Base-by-base conservation (phyloP, 495 filamentous ascomycete genomes). In the Trypethelium eluteriae region DNA sequence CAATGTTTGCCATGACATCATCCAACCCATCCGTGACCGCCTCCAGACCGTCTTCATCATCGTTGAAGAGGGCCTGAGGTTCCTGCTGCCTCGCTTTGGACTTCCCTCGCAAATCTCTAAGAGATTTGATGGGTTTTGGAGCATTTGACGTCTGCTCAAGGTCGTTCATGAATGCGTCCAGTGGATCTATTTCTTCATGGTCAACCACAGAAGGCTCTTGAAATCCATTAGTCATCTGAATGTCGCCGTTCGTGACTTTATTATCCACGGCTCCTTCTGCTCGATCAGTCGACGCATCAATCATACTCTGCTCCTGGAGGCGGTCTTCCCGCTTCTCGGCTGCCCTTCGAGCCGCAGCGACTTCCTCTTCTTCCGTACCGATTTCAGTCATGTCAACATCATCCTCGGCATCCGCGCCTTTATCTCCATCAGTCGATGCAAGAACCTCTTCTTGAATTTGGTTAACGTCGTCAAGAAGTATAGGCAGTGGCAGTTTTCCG, bases 91-190 rank as follows among this genome's bases (percentile, higher is more conserved):
- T 83, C 35, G 76, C 73, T 65, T 79, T 83, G 12, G 77, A 70
- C 64, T 74, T 75, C 39, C 67, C 61, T 64, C 71, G 68, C 50
- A 36, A 69, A 63, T 73, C 73, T 39, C 62, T 70, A 65, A 74
- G 72, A 35, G 53, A 59, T 38, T 63, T 66, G 14, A 62, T 49
- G 2, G 39, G 25, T n/a, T 63, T 63, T n/a, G 62, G 62, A 25
- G 16, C 67, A 38, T 73, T 75, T 59, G 62, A 61, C 4, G 64
- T 68, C 66, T 78, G 79, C 4, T 75, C 73, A 6, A 98, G 84
- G 57, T 83, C 87, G 61, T 86, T 88, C 94, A 99, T 98, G 78
- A 92, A 99, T 10, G 92, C 93, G 78, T 99, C 94, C 39, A 99
- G 81, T 35, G 94, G 92, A 76, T 99, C 94, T 64, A 91, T 76